These are phyloP conservation scores for Penicillium griseofulvum DNA, from an alignment of 2,329 filamentous ascomycete genomes.

Conservation along the genomic window DNA sequence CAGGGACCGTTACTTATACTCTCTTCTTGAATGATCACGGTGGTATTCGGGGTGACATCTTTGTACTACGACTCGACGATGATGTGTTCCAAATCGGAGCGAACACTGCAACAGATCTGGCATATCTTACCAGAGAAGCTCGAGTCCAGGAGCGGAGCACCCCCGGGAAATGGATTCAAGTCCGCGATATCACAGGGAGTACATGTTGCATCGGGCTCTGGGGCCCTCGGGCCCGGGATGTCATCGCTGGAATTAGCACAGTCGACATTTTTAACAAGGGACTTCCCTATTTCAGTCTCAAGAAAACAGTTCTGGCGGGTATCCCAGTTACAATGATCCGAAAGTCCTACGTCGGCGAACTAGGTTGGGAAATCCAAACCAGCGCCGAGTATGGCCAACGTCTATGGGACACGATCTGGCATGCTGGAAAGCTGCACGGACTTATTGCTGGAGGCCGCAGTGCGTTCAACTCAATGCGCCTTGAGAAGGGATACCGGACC, in stretches of 20 bases:
- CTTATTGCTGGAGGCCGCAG: constrained; percentile 58
- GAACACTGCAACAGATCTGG: constrained; percentile 55
- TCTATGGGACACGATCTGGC: constrained; percentile 59
- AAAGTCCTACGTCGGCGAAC: constrained; percentile 61
- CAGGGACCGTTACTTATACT: constrained; percentile 56
- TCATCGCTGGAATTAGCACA: constrained; percentile 44
- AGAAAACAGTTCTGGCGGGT: constrained; percentile 51
- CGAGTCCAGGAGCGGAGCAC: constrained; percentile 45
- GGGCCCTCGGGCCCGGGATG: constrained; percentile 56
- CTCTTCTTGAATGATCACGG: constrained; percentile 55
- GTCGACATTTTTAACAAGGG: constrained; percentile 32
- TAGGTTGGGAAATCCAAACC: constrained; percentile 62
- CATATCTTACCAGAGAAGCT: constrained; percentile 56
- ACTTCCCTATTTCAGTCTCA: constrained; percentile 53
- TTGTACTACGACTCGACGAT: constrained; percentile 52
- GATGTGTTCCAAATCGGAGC: constrained; percentile 53
- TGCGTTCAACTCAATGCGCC: constrained; percentile 57
- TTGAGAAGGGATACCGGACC: constrained; percentile 60
- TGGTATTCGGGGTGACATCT: constrained; percentile 57
- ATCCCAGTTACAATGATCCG: constrained; percentile 58
- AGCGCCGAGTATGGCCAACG: constrained; percentile 58
- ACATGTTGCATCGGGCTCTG: constrained; percentile 63
- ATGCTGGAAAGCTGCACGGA: constrained; percentile 55
- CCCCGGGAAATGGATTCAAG: constrained; percentile 45
- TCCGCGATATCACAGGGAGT: constrained; percentile 59